Evolutionary conservation across 2,329 filamentous ascomycete species (phyloP).

Genomic region (Claviceps sp.): DNA sequence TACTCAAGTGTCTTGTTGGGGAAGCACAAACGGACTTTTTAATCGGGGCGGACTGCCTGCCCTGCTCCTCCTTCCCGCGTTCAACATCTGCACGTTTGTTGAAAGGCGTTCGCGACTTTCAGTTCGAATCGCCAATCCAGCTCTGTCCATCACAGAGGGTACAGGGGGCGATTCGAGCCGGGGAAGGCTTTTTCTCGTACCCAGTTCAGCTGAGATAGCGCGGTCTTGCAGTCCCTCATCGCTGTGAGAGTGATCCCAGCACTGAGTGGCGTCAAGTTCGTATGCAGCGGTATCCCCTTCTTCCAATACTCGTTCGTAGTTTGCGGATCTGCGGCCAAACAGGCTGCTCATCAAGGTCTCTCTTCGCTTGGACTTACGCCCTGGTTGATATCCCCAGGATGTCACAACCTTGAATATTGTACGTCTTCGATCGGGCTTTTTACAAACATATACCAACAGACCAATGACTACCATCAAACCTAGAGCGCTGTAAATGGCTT

Average conservation of each 20-base stretch:
- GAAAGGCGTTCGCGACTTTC: constrained; percentile 73
- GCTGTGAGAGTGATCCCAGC: constrained; percentile 50
- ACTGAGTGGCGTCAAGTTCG: constrained; percentile 57
- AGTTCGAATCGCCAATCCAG: constrained; percentile 65
- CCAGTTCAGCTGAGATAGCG: constrained; percentile 52
- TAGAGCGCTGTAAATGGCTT: not conserved
- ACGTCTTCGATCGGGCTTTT: constrained; percentile 60
- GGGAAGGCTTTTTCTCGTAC: constrained; percentile 44
- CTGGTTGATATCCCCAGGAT: constrained; percentile 14
- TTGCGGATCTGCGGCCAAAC: constrained; percentile 41
- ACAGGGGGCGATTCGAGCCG: constrained; percentile 34
- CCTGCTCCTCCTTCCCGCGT: constrained; percentile 43
- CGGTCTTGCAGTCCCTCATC: constrained; percentile 43
- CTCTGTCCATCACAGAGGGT: constrained; percentile 43
- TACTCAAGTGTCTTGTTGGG: constrained; percentile 29
- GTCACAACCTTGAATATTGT: constrained; percentile 16
- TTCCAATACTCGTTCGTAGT: constrained; percentile 78
- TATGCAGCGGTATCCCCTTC: constrained; percentile 64
- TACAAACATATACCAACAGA: constrained; percentile 57
- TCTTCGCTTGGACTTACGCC: constrained; percentile 33
- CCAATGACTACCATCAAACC: constrained; percentile 47
- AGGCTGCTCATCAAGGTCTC: constrained; percentile 48
- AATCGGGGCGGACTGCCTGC: constrained; percentile 43
- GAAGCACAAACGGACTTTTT: constrained; percentile 43
- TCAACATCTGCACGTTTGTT: constrained; percentile 39